These are phyloP conservation scores for Actinomucor elegans DNA, from an alignment of 371 early-diverging fungal genomes.

Conservation along the genomic window DNA sequence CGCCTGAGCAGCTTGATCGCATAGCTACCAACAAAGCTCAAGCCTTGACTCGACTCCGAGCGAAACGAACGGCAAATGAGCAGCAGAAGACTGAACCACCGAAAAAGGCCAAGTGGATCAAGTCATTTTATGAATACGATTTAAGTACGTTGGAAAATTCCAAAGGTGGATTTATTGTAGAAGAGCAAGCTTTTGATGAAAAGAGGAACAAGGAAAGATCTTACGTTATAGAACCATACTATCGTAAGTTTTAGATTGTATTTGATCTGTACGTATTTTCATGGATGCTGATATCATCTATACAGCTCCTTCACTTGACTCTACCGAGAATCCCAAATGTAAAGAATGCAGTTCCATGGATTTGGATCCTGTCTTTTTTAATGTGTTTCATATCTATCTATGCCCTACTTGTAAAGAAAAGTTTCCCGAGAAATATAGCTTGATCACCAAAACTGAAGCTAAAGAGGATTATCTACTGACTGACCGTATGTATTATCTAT, in stretches of 20 bases:
- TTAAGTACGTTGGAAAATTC: conserved; percentile 77
- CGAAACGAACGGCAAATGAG: conserved; percentile 11
- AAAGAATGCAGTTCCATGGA: conserved; percentile 80
- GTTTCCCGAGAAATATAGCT: conserved; percentile 81
- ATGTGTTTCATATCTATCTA: conserved; percentile 70
- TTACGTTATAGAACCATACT: conserved; percentile 41
- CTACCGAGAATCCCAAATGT: conserved; percentile 69
- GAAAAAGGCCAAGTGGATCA: conserved; percentile 24
- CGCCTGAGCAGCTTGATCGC: conserved; percentile 3
- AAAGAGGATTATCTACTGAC: conserved; percentile 89
- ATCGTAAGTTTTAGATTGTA: conserved; percentile 46
- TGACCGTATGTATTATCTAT: conserved; percentile 61
- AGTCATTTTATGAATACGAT: conserved; percentile 70
- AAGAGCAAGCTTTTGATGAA: conserved; percentile 25
- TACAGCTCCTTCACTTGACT: conserved; percentile 61
- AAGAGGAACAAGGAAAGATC: conserved; percentile 3
- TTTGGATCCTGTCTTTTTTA: conserved; percentile 68
- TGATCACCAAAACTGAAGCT: conserved; percentile 94
- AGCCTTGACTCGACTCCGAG: conserved; percentile 20
- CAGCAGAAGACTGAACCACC: not conserved
- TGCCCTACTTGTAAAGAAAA: conserved; percentile 75
- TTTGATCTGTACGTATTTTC: no score
- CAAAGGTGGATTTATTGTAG: conserved; percentile 80
- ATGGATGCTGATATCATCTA: no score
- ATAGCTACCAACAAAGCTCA: conserved; percentile 22